These are phyloP conservation scores for Boletus rufocinnamomeus DNA, from an alignment of 768 basidiomycete genomes.

Conservation along the genomic window DNA sequence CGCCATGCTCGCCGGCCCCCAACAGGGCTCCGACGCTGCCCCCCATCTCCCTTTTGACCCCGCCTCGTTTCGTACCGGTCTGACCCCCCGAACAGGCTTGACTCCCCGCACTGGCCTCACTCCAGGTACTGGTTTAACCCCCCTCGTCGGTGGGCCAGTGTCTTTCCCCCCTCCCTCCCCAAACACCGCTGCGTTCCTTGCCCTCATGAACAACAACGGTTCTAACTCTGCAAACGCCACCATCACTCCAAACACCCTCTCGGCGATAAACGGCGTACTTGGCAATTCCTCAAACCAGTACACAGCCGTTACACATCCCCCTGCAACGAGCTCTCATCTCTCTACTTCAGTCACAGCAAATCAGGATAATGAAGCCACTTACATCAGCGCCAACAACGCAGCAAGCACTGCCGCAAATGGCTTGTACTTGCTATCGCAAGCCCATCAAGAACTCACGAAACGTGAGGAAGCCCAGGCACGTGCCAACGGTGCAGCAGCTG, in stretches of 20 bases:
- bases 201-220: conserved; percentile 74
- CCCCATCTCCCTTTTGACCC: conserved; percentile 62
- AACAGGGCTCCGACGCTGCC: conserved; percentile 45
- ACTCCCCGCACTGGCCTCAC: conserved; percentile 86
- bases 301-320: conserved; percentile 34
- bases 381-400: conserved; percentile 53
- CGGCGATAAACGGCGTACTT: conserved; percentile 73
- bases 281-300: conserved; percentile 38
- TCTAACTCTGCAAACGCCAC: conserved; percentile 41
- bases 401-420: conserved; percentile 83
- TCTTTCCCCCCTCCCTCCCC: conserved; percentile 85
- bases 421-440: conserved; percentile 90
- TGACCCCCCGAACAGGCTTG: conserved; percentile 84
- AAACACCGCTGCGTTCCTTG: conserved; percentile 89
- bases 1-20: conserved; percentile 93
- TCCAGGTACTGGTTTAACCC: conserved; percentile 74
- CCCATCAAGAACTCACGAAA: conserved; percentile 94
- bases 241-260: conserved; percentile 62
- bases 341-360: conserved; percentile 38
- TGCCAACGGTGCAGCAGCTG: conserved; percentile 43
- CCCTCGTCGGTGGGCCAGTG: conserved; percentile 70
- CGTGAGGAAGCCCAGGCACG: conserved; percentile 84
- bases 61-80: conserved; percentile 75
- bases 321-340: conserved; percentile 37
- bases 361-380: conserved; percentile 37